Base-by-base conservation (phyloP, 139 green algal genomes). In the Penium margaritaceum region DNA sequence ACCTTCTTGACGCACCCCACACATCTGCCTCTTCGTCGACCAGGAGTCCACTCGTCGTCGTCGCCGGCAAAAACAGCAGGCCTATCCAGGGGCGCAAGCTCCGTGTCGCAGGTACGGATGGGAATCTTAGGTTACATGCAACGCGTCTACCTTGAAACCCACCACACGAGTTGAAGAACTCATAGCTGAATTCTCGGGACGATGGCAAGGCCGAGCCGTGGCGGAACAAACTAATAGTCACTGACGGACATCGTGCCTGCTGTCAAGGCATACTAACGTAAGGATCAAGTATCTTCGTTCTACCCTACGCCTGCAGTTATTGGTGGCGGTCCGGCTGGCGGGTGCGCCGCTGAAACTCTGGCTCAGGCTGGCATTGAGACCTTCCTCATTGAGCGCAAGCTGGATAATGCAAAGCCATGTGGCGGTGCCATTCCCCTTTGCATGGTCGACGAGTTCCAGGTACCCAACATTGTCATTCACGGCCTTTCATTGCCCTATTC, bases 361-460 rank as follows among this genome's bases (percentile, higher is more conserved):
- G 94, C 94, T 63, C 85, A 95, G 86, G 88, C 72, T 38, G 94
- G 94, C 63, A 84, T 95, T 12, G 94, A 99, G 86, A 91, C 91
- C 7, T 96, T 85, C 81, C 80, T 98, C 51, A 88, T 99, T 77
- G 94, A 99, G 90, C 85, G 94, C 58, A 98, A 98, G 86, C 80
- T 98, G 74, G 90, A 98, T 83, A 97, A 97, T 90, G 95, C 90
- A 88, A 98, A 98, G 90, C 84, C 84, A 9, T 88, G 84, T 63
- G 84, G 84, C 66, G 84, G 84, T 12, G 84, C 84, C 34, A 88
- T 99, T 66, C 94, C 94, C 2, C 86, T 99, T 32, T 99, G 94
- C 87, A 99, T 99, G 94, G 88, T 99, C 9, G 93, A 95, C 54
- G 94, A 99, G 88, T 99, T 98, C 66, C 84, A 96, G 33, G 61